A percentile compares a stretch with the other conserved stretches of the same genome.
Evolutionary conservation across 495 filamentous ascomycete genomes (phyloP).

Genomic region (Lentithecium fluviatile): DNA sequence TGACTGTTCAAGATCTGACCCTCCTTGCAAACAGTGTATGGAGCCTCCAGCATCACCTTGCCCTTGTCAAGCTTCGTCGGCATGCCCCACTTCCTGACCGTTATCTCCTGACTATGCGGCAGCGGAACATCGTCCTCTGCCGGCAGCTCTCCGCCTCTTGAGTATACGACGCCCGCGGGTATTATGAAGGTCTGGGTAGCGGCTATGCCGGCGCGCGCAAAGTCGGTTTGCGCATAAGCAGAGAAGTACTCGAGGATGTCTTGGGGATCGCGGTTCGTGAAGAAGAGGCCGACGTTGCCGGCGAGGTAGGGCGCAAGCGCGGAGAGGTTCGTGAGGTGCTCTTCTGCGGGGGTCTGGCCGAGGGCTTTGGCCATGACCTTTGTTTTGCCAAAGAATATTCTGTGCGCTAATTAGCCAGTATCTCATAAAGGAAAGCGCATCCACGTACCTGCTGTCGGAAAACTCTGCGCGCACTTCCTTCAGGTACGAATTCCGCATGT

Average conservation of each 20-base stretch:
- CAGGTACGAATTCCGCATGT: conserved; percentile 98
- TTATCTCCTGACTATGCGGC: conserved; percentile 82
- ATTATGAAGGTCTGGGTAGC: conserved; percentile 73
- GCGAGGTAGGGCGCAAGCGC: conserved; percentile 66
- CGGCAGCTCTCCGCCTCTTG: conserved; percentile 73
- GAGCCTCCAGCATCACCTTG: conserved; percentile 74
- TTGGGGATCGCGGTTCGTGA: conserved; percentile 69
- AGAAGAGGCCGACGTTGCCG: conserved; percentile 86
- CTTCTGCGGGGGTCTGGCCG: conserved; percentile 68
- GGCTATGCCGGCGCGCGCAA: conserved; percentile 78
- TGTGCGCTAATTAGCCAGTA: conserved; percentile 36
- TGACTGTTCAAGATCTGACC: conserved; percentile 80
- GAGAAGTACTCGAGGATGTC: conserved; percentile 68
- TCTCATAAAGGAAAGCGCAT: background rate
- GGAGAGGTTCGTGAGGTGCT: conserved; percentile 71
- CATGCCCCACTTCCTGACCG: conserved; percentile 79
- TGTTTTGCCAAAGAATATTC: conserved; percentile 97
- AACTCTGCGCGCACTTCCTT: conserved; percentile 87
- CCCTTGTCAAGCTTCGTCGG: conserved; percentile 86
- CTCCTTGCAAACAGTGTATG: conserved; percentile 73
- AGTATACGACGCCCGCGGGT: conserved; percentile 73
- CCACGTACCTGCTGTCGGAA: conserved; percentile 71
- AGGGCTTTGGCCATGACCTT: conserved; percentile 96
- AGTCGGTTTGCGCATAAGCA: conserved; percentile 68
- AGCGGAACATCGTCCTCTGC: conserved; percentile 79